Base-by-base conservation (phyloP, 2,329 filamentous ascomycete genomes). In the Alternaria hordeiaustralica region DNA sequence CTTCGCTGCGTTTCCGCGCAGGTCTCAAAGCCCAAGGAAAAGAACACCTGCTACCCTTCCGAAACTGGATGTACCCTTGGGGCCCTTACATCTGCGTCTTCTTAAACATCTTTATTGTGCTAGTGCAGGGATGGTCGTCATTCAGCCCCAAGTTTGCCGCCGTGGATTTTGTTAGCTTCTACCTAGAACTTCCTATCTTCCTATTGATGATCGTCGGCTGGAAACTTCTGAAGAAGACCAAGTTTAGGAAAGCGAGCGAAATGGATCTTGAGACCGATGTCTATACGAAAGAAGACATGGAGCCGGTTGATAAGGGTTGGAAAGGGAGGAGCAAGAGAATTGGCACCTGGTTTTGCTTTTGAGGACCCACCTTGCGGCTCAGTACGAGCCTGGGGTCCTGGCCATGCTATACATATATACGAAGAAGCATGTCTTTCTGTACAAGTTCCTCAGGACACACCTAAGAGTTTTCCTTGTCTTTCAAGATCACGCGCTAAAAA, bases 61-160 rank as follows among this genome's bases (percentile, higher is more conserved):
- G 84, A n/a, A 91, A 91, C 0, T 89, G 85, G 69, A 81, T 82
- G 12, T 76, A 77, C 47, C 87, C 87, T 87, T 82, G 75, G 81
- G 73, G 88, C 84, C 78, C 79, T 87, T 58, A 69, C 8, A 15
- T 76, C 15, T 74, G 70, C 55, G 57, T 77, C 0, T 58, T 72
- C 2, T 58, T 75, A 9, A 77, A 75, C 47, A 68, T 44, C 20
- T 76, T 77, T 56, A 71, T 77, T 15, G 72, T 77, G 2, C 50
- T 77, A 8, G 72, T 76, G 1, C 74, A 76, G 51, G 75, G 75
- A 6, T 77, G 73, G 73, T 70, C 65, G 1, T 90, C 90, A 0
- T 93, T 93, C 64, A 81, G 78, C 43, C 77, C 75, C 3, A 76
- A 65, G 0, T 86, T 83, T 67, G 73, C 64, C 41, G 74, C 81